A percentile compares a stretch with the other conserved stretches of the same genome.
Conservation (phyloP, 2,329 filamentous ascomycete species). For the Ophiostoma sp. region DNA sequence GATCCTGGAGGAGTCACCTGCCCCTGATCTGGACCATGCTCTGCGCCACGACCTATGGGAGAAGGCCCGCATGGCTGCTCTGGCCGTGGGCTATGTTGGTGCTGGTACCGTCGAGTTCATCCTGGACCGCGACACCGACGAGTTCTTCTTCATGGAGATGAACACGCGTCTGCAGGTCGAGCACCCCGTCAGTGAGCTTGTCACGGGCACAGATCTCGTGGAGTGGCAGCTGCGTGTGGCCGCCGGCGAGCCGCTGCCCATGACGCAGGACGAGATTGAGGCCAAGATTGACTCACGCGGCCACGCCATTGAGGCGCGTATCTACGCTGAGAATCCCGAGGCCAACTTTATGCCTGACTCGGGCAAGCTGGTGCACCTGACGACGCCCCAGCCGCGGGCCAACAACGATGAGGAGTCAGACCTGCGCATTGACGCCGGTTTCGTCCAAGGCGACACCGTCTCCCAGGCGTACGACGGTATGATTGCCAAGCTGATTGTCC, state of each 20-base stretch:
- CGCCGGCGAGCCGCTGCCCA: conserved; percentile 56
- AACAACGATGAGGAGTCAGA: conserved; percentile 54
- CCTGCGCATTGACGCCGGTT: conserved; percentile 89
- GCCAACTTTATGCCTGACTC: conserved; percentile 94
- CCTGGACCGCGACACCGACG: conserved; percentile 76
- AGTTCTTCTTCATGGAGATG: conserved; percentile 83
- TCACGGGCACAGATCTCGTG: conserved; percentile 73
- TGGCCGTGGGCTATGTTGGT: conserved; percentile 82
- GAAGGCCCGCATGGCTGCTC: conserved; percentile 64
- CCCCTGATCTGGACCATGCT: conserved; percentile 62
- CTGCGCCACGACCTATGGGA: conserved; percentile 65
- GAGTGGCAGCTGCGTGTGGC: conserved; percentile 90
- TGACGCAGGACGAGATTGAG: conserved; percentile 66
- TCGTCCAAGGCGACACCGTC: conserved; percentile 86
- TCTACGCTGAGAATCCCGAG: conserved; percentile 94
- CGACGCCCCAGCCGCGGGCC: conserved; percentile 56
- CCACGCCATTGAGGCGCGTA: conserved; percentile 90
- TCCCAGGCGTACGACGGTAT: conserved; percentile 97
- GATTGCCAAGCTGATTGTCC: conserved; percentile 96
- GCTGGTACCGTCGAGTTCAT: conserved; percentile 91
- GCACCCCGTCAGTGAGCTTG: conserved; percentile 82
- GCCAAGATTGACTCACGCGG: conserved; percentile 71
- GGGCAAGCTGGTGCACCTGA: conserved; percentile 79
- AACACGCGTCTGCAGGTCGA: conserved; percentile 93
- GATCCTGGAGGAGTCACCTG: conserved; percentile 85